phyloP scores from a whole-genome alignment of 495 filamentous ascomycete species.

The Penicillium lagena region DNA sequence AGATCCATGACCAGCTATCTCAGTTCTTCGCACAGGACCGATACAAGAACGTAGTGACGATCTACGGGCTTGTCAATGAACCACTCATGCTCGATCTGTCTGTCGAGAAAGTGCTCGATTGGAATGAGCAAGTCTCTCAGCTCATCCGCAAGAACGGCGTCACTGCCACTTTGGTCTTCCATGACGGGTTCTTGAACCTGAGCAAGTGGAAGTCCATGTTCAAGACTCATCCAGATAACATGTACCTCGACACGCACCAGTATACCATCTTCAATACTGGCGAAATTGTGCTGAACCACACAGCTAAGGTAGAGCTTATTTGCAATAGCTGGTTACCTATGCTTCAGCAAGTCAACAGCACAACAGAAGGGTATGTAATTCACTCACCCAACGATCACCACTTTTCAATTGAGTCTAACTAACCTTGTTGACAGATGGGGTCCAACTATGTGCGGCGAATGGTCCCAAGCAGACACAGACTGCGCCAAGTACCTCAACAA shows the following conservation, averaged over 20 bases:
- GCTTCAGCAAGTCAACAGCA: constrained; percentile 61
- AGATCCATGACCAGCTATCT: constrained; percentile 72
- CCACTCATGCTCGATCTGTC: constrained; percentile 67
- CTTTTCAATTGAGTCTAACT: not conserved
- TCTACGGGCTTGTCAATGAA: constrained; percentile 86
- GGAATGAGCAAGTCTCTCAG: constrained; percentile 59
- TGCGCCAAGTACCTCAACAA: constrained; percentile 86
- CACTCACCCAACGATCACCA: not conserved
- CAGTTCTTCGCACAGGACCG: constrained; percentile 80
- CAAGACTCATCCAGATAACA: constrained; percentile 34
- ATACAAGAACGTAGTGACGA: constrained; percentile 75
- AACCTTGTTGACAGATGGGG: constrained; percentile 55
- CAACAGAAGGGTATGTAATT: constrained; percentile 54
- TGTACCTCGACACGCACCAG: constrained; percentile 90
- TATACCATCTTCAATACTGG: constrained; percentile 83
- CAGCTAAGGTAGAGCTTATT: constrained; percentile 71
- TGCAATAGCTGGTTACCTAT: constrained; percentile 82
- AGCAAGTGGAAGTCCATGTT: constrained; percentile 72
- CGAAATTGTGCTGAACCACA: constrained; percentile 67
- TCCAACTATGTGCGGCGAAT: constrained; percentile 95
- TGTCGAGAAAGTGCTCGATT: constrained; percentile 53
- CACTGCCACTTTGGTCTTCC: constrained; percentile 60
- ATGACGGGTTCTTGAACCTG: constrained; percentile 79
- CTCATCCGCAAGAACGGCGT: constrained; percentile 67
- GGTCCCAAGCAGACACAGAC: constrained; percentile 97